A percentile compares a stretch with the other conserved stretches of the same genome.
phyloP scores from a whole-genome alignment of 495 filamentous ascomycete species.

The Lasiosphaeris hirsuta region DNA sequence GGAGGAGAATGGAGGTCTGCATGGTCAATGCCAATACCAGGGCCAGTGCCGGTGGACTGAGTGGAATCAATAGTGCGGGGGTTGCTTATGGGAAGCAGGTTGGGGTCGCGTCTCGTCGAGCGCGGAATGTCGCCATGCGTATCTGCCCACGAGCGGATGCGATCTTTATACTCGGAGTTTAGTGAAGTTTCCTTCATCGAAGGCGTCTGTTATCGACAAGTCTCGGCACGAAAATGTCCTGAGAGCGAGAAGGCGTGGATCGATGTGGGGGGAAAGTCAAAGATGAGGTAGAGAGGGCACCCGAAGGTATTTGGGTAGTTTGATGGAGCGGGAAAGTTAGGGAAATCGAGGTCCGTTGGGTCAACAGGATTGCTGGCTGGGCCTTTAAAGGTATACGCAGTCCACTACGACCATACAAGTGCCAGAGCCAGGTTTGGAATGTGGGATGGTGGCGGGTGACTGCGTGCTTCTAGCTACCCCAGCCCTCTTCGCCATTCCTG shows the following conservation, averaged over 20 bases:
- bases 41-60: slow-evolving; percentile 7
- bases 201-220: slow-evolving; percentile 16
- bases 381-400: no score
- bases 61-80: slow-evolving; percentile 12
- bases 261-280: not conserved
- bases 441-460: no score
- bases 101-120: slow-evolving; percentile 34
- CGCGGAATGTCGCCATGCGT: slow-evolving; percentile 49
- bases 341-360: no score
- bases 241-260: not conserved
- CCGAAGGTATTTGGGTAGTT: no score
- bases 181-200: slow-evolving; percentile 66
- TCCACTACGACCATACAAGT: no score
- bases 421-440: no score
- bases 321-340: no score
- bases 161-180: slow-evolving; percentile 51
- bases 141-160: slow-evolving; percentile 54
- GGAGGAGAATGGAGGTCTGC: slow-evolving; percentile 13
- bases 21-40: slow-evolving; percentile 23
- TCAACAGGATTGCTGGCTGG: no score
- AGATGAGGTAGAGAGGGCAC: no score
- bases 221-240: not conserved
- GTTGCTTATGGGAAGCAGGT: slow-evolving; percentile 36
- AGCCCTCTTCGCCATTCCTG: no score
- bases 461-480: no score